Base-by-base conservation (phyloP, 768 basidiomycete genomes). In the Suillus fuscotomentosus region DNA sequence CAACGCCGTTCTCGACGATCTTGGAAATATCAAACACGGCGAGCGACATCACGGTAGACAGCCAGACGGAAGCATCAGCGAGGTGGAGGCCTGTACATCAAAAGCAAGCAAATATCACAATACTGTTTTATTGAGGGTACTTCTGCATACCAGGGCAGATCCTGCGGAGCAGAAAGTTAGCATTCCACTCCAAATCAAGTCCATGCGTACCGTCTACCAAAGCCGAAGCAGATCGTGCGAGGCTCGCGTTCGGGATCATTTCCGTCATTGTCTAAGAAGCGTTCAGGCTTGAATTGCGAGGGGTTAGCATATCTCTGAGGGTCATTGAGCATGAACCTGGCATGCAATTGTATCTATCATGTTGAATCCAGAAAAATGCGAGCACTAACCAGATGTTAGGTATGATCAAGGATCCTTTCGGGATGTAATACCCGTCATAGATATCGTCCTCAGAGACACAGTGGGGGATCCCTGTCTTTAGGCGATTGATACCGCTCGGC, bases 201-300 rank as follows among this genome's bases (percentile, higher is more conserved):
- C 63, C 54, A 62, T 63, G 55, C 80, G n/a, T 74, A 75, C 71
- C 89, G 83, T 75, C 89, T 79, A 57, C 89, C 89, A 70, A 89
- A 91, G 13, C 89, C 89, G 75, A 90, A 91, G 69, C 84, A 87
- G 54, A 87, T 71, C 50, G 79, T 80, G 63, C 84, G 84, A 66
- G 88, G 86, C 73, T 89, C 88, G n/a, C 68, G 70, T 69, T 88
- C 85, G 27, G 81, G 81, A 43, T 73, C 68, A 39, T 75, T 71
- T 47, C 70, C 72, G 5, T 71, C 66, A n/a, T 60, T 61, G 1
- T 79, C 75, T 39, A 89, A 76, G 74, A 84, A 89, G 42, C 88
- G 84, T 62, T 85, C 85, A 24, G 88, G 88, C 47, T 81, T 82
- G 71, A 89, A 90, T 60, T 72, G 70, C 65, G 82, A 76, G 3